A percentile compares a stretch with the other conserved stretches of the same genome.
These are phyloP conservation scores for Tephrocybe rancida DNA, from an alignment of 768 basidiomycete species.

Conservation along the genomic window DNA sequence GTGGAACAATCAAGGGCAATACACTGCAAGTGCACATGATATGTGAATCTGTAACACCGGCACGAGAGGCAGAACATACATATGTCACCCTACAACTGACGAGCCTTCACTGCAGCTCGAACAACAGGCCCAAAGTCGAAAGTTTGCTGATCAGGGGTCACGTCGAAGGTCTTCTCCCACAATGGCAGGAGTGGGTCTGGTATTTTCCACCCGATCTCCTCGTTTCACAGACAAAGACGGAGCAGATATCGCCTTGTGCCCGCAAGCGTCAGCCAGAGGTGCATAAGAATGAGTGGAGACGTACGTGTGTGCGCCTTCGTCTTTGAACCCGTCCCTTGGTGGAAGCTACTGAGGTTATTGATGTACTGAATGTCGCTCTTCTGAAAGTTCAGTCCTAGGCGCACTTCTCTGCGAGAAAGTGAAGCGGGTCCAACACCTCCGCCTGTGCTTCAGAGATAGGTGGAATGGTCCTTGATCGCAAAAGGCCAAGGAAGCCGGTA, in stretches of 20 bases:
- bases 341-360: constrained; percentile 45
- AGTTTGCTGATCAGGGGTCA: constrained; percentile 13
- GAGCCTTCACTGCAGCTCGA: constrained; percentile 14
- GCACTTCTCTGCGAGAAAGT: constrained; percentile 45
- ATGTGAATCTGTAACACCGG: no score
- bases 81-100: not conserved
- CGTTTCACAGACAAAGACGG: constrained; percentile 16
- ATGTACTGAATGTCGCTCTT: constrained; percentile 55
- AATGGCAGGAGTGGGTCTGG: constrained; percentile 11
- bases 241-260: constrained; percentile 16
- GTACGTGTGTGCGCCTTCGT: constrained; percentile 40
- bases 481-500: constrained; percentile 35
- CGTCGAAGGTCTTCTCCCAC: constrained; percentile 17
- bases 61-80: no score
- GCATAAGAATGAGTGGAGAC: constrained; percentile 15
- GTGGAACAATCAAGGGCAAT: no score
- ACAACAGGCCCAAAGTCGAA: constrained; percentile 18
- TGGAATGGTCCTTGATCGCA: constrained; percentile 38
- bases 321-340: constrained; percentile 45
- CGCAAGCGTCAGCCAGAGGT: not conserved
- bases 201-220: constrained; percentile 16
- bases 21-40: no score
- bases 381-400: constrained; percentile 45
- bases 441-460: constrained; percentile 51
- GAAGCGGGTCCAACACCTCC: constrained; percentile 46